A percentile compares a stretch with the other conserved stretches of the same genome.
Evolutionary conservation across 768 basidiomycete genomes (phyloP).

Genomic region (Omphalotus guepiniiformis): DNA sequence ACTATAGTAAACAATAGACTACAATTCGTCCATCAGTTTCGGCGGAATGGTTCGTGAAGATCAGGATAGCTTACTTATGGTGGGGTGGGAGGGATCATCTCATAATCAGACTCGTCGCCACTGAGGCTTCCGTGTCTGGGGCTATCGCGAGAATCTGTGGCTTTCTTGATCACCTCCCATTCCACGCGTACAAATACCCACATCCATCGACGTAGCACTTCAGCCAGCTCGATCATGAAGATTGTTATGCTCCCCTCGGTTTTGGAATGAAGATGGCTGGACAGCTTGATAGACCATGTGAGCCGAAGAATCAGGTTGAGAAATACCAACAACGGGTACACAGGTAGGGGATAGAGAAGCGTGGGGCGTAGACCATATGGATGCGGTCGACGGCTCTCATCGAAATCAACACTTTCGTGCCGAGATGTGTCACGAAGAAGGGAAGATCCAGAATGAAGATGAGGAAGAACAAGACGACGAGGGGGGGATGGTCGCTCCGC

Average conservation of each 20-base stretch:
- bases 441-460: constrained; percentile 37
- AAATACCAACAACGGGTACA: constrained; percentile 62
- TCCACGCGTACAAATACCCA: constrained; percentile 98
- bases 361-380: constrained; percentile 72
- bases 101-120: constrained; percentile 33
- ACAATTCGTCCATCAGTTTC: too few species aligned
- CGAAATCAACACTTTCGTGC: constrained; percentile 13
- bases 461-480: constrained; percentile 42
- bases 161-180: constrained; percentile 83
- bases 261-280: constrained; percentile 8
- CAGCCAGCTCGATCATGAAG: constrained; percentile 88
- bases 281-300: constrained; percentile 16
- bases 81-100: constrained; percentile 36
- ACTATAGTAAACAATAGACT: too few species aligned
- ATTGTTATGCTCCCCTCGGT: constrained; percentile 74
- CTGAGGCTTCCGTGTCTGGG: constrained; percentile 17
- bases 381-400: constrained; percentile 29
- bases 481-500: constrained; percentile 30
- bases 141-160: constrained; percentile 23
- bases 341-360: constrained; percentile 73
- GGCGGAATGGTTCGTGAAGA: too few species aligned
- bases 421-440: constrained; percentile 15
- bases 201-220: constrained; percentile 89
- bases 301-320: constrained; percentile 8
- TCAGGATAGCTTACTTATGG: constrained; percentile 12